Conservation (phyloP, 371 early-diverging fungal species). For the Rhizopus delemar region DNA sequence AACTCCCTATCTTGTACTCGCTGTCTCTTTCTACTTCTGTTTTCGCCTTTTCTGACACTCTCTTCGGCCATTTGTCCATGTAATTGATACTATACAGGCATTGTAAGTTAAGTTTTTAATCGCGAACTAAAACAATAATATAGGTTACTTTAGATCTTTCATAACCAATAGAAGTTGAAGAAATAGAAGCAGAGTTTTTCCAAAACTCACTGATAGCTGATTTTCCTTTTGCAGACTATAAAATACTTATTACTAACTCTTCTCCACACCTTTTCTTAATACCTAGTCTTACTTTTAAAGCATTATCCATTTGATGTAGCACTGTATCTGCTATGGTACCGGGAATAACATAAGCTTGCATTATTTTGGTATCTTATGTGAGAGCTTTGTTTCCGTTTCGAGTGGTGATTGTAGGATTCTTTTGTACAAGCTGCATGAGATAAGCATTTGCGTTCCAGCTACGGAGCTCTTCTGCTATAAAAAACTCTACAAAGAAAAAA, state of each 20-base stretch:
- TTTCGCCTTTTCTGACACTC: constrained; percentile 10
- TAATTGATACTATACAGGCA: constrained; percentile 9
- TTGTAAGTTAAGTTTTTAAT: constrained; percentile 4
- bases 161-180: constrained; percentile 6
- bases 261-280: constrained; percentile 4
- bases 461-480: too few species aligned
- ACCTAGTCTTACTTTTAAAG: constrained; percentile 1
- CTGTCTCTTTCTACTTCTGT: constrained; percentile 13
- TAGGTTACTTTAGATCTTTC: constrained; percentile 3
- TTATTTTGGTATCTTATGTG: constrained; percentile 1
- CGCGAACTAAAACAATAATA: constrained; percentile 6
- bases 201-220: background rate
- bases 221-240: constrained; percentile 1
- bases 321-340: constrained; percentile 8
- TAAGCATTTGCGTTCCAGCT: too few species aligned
- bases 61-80: constrained; percentile 14
- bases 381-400: constrained; percentile 6
- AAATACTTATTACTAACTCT: background rate
- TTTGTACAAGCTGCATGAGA: background rate
- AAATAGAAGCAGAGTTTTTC: background rate
- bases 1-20: constrained; percentile 4
- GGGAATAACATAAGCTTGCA: constrained; percentile 7
- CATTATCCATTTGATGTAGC: constrained; percentile 3
- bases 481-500: too few species aligned
- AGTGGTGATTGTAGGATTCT: background rate